Percentiles rank a stretch among this genome's conserved stretches.
These are phyloP conservation scores for Daldinia concentrica DNA, from an alignment of 495 filamentous ascomycete species.

Conservation along the genomic window DNA sequence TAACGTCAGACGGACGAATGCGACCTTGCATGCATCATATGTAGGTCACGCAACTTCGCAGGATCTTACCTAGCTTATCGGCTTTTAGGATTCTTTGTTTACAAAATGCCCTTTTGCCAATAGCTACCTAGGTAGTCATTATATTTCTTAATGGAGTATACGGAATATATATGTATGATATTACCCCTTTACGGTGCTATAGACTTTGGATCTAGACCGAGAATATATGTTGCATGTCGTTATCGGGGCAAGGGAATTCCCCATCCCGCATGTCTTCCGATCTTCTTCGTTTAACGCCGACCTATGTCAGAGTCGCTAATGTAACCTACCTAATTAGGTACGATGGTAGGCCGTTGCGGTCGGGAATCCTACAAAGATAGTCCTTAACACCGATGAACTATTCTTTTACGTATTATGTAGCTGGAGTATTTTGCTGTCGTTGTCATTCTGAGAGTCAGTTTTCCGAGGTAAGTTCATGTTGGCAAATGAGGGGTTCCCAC, in stretches of 20 bases:
- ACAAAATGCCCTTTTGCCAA: neutral
- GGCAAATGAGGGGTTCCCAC: no score
- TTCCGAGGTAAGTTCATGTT: no score
- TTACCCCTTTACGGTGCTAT: neutral
- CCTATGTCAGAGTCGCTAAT: slow-evolving; percentile 13
- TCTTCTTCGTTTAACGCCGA: slow-evolving; percentile 10
- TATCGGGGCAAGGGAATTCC: slow-evolving; percentile 20
- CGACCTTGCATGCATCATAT: slow-evolving; percentile 20
- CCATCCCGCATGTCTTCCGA: slow-evolving; percentile 9
- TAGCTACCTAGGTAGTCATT: neutral
- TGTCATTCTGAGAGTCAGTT: no score
- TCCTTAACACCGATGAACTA: slow-evolving; percentile 25
- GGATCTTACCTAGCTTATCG: neutral
- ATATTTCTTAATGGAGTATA: no score
- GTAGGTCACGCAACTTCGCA: slow-evolving; percentile 23
- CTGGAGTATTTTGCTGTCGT: no score
- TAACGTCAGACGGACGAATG: slow-evolving; percentile 26
- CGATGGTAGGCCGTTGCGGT: slow-evolving; percentile 4
- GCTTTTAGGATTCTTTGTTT: neutral
- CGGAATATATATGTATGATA: neutral
- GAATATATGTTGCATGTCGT: neutral
- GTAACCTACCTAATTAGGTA: slow-evolving; percentile 37
- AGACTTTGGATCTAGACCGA: no score
- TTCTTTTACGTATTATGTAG: no score
- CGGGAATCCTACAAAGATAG: slow-evolving; percentile 23